Evolutionary conservation across 129 eudicot genomes (phyloP).

Genomic region (Deinandra increscens): DNA sequence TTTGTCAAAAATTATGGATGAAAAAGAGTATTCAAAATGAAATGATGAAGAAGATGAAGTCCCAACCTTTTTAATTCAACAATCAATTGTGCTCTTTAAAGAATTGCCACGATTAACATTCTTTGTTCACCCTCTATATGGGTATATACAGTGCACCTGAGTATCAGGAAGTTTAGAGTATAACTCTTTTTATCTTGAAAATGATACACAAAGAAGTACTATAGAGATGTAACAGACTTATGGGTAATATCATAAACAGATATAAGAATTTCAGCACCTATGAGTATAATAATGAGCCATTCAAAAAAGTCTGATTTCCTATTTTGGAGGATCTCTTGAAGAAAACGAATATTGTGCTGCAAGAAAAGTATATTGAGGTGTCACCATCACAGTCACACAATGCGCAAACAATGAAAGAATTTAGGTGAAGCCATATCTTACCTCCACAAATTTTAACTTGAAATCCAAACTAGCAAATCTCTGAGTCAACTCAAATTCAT

Average conservation of each 20-base stretch:
- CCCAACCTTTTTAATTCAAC: neutral
- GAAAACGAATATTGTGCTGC: constrained; percentile 96
- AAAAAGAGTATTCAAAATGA: constrained; percentile 23
- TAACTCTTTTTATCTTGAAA: constrained; percentile 21
- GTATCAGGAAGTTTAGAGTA: constrained; percentile 20
- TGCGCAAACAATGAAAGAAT: constrained; percentile 16
- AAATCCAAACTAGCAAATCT: constrained; percentile 94
- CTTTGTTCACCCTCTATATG: constrained; percentile 18
- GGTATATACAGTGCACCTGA: constrained; percentile 34
- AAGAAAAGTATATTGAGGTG: constrained; percentile 19
- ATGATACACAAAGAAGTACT: constrained; percentile 26
- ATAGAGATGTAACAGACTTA: constrained; percentile 50
- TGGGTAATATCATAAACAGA: constrained; percentile 85
- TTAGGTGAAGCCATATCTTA: constrained; percentile 18
- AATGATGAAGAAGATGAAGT: neutral
- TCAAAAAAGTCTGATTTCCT: constrained; percentile 89
- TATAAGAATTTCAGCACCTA: constrained; percentile 74
- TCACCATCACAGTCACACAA: constrained; percentile 18
- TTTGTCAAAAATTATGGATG: constrained; percentile 1
- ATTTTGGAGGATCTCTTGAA: constrained; percentile 88
- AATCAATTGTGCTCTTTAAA: neutral
- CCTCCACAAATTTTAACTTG: constrained; percentile 95
- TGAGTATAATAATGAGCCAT: constrained; percentile 86
- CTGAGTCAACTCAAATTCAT: constrained; percentile 94
- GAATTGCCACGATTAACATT: neutral